Evolutionary conservation across 768 basidiomycete species (phyloP), one percentile per base, ranked within the genome.

Genomic region (Brasilioporus rufonigricans): DNA sequence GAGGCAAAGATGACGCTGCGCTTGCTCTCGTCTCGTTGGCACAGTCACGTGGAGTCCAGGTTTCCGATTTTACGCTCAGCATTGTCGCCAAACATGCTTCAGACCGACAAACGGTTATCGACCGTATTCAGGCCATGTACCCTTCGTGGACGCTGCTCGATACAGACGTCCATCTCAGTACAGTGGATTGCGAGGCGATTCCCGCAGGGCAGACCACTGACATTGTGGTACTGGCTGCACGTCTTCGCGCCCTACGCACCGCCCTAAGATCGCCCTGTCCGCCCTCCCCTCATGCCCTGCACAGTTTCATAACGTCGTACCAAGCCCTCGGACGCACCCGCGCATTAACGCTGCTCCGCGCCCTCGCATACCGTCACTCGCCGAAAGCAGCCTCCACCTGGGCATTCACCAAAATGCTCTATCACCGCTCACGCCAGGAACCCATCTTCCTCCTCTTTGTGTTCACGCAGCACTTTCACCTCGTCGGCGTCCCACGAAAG

Each of bases 381-480:
- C 50, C 55, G 1, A 69, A 61, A 56, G 61, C 69, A 8, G 58
- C 62, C 1, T 53, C 66, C 3, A 48, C 61, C 8, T 71, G 70
- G 68, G 63, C 47, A 1, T 55, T 72, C 39, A 48, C 69, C n/a
- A 52, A 66, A 35, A 71, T 71, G 69, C 65, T 70, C 5, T 53
- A 65, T 38, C 61, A 66, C 50, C 68, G 65, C 26, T 45, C 57
- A 3, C 59, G 59, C 14, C 58, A 31, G 12, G 57, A 65, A 36
- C 48, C 19, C 35, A 19, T 61, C 23, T 58, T 53, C n/a, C 48
- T 61, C 32, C 62, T 84, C 46, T 54, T 70, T 44, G 70, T 77
- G 0, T 89, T 82, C 61, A 65, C 69, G 13, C 73, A 77, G 7
- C 75, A 81, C 50, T 87, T 85, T 60, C 76, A 76, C 51, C 57